Evolutionary conservation across 768 basidiomycete species (phyloP), one percentile per base, ranked within the genome.

Genomic region (Flagelloscypha sp.): DNA sequence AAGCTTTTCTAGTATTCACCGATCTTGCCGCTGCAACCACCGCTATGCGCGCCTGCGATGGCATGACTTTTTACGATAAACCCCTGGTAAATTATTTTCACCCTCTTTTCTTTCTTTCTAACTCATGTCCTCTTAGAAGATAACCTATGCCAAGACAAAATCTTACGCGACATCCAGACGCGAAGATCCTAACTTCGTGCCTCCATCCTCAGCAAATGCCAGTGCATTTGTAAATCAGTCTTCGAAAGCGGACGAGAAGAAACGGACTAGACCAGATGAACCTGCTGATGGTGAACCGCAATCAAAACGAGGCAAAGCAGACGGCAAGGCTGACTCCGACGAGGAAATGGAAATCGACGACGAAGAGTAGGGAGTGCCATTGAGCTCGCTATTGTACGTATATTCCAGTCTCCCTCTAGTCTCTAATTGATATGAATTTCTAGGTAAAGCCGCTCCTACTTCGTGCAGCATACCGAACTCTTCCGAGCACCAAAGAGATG

Each of bases 261-360:
- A 84, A 63, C 70, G 78, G 46, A 72, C 55, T 51, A 67, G 86
- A 49, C 84, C 84, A 27, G 79, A 72, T 13, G 75, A 73, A 30
- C 52, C 58, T 25, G 65, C 61, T 17, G 73, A 72, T 29, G 68
- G 61, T 35, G 76, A 66, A 35, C 70, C 72, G 33, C 65, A 64
- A 28, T 46, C 68, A 18, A 94, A 93, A 63, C 74, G 79, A 43
- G 75, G 78, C 48, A 86, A 76, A 55, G 61, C 67, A 28, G 74
- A 74, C 31, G 78, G 71, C 35, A 75, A 77, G 9, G 62, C 63
- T 10, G 73, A 59, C 45, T 84, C 86, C 43, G 89, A 79, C 36
- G 84, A 84, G 53, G 87, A 90, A 62, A 93, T 93, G 82, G 90
- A 94, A 61, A 87, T 90, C 50, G 89, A 92, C 41, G 88, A 92